Base-by-base conservation (phyloP, 169 alveolate genomes). In the Plasmodium cynomolgi region DNA sequence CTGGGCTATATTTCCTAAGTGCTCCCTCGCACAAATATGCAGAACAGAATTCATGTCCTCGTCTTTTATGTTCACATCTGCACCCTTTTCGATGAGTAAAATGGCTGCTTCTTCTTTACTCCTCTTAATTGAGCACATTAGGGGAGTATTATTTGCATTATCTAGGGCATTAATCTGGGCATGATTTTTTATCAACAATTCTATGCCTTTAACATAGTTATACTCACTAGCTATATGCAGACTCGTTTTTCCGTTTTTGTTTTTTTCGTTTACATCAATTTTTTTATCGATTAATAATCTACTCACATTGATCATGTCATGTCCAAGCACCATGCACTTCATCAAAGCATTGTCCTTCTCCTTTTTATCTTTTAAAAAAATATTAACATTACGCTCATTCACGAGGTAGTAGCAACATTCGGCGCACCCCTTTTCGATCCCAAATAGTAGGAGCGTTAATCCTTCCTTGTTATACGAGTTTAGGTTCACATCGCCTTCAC, bases 1-100 rank as follows among this genome's bases (percentile, higher is more conserved):
- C 39, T 91, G 91, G 8, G 95, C 92, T 81, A 91, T 56, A 91
- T 91, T 91, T 20, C 73, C 50, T 47, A 83, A 47, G 44, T 91
- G 95, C 34, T 91, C 95, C 33, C 50, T 91, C 56, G 92, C 95
- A 83, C 95, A 91, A 11, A 91, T 91, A 29, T 91, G 95, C 26
- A 91, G 44, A 79, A 82, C 81, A 23, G 85, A 29, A 62, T 91
- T 91, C 81, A 44, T 73, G 39, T 91, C 85, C 31, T 81, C 75
- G 41, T 91, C 95, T 47, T 91, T 91, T 44, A 82, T 50, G 73
- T 91, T 91, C 5, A 83, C 81, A 83, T 91, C 95, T 71, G 95
- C 95, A 81, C 83, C 83, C 1, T 68, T 41, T 39, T 91, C 95
- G 75, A 91, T 91, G 82, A 91, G 79, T 50, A 81, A 50, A 9